Base-by-base conservation (phyloP, 2,329 filamentous ascomycete species). In the Helminthosporium solani region DNA sequence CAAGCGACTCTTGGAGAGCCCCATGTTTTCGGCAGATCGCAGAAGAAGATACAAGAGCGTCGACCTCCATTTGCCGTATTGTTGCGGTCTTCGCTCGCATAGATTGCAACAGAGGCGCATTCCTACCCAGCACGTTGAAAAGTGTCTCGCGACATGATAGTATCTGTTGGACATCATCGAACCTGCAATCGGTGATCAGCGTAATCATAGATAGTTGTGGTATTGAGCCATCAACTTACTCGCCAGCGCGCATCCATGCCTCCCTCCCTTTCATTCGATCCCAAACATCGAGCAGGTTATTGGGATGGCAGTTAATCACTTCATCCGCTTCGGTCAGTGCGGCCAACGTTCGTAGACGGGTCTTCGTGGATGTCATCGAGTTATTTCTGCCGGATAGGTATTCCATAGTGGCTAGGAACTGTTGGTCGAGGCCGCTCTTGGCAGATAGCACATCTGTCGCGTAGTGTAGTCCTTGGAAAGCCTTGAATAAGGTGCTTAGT, bases 1-100 rank as follows among this genome's bases (percentile, higher is more conserved):
- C 91, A 20, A 99, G 73, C 0, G 90, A 92, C 59, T 95, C 90
- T 64, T 97, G 91, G 1, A 87, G 80, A 3, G 87, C 86, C 50
- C 86, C 85, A 59, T 96, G 91, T 53, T 84, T 86, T 36, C 90
- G 82, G 57, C 88, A 88, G 19, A 95, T 80, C 4, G 78, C 76
- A 0, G 92, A 87, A 6, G 89, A 86, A 35, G 86, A 76, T 2
- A 95, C 75, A 59, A 95, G 81, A n/a, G 85, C 82, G 50, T 87
- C 81, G 3, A 90, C 82, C 69, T 97, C 88, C 36, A 88, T 77
- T 5, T 87, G 74, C 30, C 85, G 83, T 14, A 86, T 80, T 42
- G 87, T 80, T 9, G 78, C 78, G 0, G 78, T 74, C n/a, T 77
- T 81, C 21, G 91, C 66, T 34, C 80, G 80, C 19, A 86, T 70